Evolutionary conservation across 2,329 filamentous ascomycete species (phyloP).

Genomic region (Fusarium ambrosium): DNA sequence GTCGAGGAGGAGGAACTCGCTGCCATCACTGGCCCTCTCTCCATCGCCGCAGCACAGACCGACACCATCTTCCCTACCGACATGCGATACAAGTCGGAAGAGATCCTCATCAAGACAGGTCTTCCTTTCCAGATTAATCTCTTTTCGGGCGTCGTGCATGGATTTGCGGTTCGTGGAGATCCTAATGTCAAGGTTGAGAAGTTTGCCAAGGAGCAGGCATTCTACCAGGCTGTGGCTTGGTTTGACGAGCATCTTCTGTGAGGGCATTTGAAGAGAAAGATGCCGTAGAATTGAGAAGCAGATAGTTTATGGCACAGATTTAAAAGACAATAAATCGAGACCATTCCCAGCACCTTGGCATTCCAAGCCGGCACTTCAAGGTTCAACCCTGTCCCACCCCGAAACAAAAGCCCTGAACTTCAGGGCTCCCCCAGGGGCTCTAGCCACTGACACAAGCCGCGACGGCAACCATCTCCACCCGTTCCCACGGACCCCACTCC

Average conservation of each 20-base stretch:
- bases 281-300: not conserved
- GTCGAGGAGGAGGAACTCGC: constrained; percentile 71
- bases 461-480: not conserved
- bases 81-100: constrained; percentile 70
- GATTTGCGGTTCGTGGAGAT: constrained; percentile 80
- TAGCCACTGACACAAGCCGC: constrained; percentile 35
- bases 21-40: constrained; percentile 68
- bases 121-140: constrained; percentile 77
- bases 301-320: not conserved
- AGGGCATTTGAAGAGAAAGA: not conserved
- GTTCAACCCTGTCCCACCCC: constrained; percentile 13
- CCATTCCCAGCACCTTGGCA: not conserved
- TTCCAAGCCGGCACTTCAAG: constrained; percentile 1
- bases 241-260: constrained; percentile 68
- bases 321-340: not conserved
- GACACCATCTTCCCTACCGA: constrained; percentile 71
- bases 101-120: constrained; percentile 66
- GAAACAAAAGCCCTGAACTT: constrained; percentile 15
- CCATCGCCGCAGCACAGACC: constrained; percentile 73
- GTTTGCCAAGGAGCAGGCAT: constrained; percentile 84
- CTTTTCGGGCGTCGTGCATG: constrained; percentile 78
- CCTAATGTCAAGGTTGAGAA: constrained; percentile 62
- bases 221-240: constrained; percentile 81
- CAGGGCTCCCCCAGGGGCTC: constrained; percentile 5
- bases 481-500: constrained; percentile 19